Percentiles rank a stretch among this genome's conserved stretches.
phyloP scores from a whole-genome alignment of 2,329 filamentous ascomycete species.

The Coleophoma cylindrospora region DNA sequence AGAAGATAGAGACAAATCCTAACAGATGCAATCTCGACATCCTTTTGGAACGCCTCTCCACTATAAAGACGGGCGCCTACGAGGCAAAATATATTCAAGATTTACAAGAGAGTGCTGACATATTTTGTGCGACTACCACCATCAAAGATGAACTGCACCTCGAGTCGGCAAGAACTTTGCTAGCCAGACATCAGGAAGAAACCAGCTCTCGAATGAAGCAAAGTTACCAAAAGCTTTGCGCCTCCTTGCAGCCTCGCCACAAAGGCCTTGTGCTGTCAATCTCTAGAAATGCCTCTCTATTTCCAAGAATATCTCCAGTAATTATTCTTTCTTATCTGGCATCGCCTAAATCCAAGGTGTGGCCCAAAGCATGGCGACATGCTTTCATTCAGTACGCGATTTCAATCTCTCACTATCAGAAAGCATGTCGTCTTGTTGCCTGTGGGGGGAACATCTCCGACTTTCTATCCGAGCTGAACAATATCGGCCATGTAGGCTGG shows the following conservation, averaged over 20 bases:
- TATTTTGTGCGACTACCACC: slow-evolving; percentile 8
- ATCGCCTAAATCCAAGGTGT: slow-evolving; percentile 16
- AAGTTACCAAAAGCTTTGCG: too few species aligned
- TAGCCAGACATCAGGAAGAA: too few species aligned
- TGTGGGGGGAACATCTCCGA: slow-evolving; percentile 20
- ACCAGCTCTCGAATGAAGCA: too few species aligned
- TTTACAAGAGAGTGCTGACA: slow-evolving; percentile 8
- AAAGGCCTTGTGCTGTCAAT: neutral
- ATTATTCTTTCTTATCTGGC: slow-evolving; percentile 16
- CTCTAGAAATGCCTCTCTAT: slow-evolving; percentile 2
- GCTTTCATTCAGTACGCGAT: slow-evolving; percentile 34
- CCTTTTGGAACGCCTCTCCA: slow-evolving; percentile 8
- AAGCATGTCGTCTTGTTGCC: slow-evolving; percentile 33
- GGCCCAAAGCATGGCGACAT: slow-evolving; percentile 29
- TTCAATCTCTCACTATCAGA: slow-evolving; percentile 32
- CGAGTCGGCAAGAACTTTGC: too few species aligned
- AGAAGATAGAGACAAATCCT: neutral
- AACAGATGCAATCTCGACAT: slow-evolving; percentile 2
- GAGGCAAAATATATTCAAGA: slow-evolving; percentile 8
- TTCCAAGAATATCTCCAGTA: slow-evolving; percentile 29
- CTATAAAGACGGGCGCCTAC: slow-evolving; percentile 3
- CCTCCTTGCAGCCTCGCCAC: too few species aligned
- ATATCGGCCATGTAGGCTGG: slow-evolving; percentile 53
- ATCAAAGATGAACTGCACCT: slow-evolving; percentile 7
- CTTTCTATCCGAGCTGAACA: slow-evolving; percentile 37